Evolutionary conservation across 176 grass and related monocot species (phyloP).

Genomic region (Pharus latifolius): DNA sequence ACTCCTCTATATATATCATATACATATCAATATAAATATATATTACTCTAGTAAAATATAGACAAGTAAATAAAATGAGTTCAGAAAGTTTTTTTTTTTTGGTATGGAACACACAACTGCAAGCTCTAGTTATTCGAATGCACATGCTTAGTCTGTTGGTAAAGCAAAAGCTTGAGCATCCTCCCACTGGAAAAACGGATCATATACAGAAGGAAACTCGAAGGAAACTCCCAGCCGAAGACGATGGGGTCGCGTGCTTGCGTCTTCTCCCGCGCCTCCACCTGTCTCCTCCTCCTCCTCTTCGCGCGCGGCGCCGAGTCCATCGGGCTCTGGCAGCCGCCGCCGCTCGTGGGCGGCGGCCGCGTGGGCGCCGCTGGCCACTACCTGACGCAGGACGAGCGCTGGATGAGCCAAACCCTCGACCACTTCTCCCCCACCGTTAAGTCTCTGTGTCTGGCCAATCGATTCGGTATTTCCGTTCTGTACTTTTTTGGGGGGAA

Average conservation of each 20-base stretch:
- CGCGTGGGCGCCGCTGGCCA: slow-evolving; percentile 18
- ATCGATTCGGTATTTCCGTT: not conserved
- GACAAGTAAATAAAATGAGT: no score
- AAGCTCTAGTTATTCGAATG: no score
- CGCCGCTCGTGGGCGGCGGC: not conserved
- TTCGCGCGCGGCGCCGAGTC: slow-evolving; percentile 19
- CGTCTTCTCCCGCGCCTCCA: not conserved
- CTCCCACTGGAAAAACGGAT: no score
- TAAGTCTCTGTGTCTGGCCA: not conserved
- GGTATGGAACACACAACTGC: no score
- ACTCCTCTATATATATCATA: no score
- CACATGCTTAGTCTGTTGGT: no score
- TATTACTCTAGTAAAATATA: no score
- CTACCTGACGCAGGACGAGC: slow-evolving; percentile 71
- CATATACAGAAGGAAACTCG: no score
- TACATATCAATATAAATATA: no score
- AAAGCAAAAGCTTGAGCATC: no score
- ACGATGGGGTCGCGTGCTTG: slow-evolving; percentile 16
- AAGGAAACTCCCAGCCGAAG: no score
- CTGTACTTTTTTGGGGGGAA: not conserved
- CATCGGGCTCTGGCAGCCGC: slow-evolving; percentile 37
- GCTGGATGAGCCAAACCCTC: slow-evolving; percentile 78
- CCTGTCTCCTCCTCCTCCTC: slow-evolving; percentile 6
- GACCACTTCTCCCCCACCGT: slow-evolving; percentile 94
- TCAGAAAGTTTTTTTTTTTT: no score